Conservation (phyloP, 1,139 yeast genomes). For the Tardiomyces depauwii region DNA sequence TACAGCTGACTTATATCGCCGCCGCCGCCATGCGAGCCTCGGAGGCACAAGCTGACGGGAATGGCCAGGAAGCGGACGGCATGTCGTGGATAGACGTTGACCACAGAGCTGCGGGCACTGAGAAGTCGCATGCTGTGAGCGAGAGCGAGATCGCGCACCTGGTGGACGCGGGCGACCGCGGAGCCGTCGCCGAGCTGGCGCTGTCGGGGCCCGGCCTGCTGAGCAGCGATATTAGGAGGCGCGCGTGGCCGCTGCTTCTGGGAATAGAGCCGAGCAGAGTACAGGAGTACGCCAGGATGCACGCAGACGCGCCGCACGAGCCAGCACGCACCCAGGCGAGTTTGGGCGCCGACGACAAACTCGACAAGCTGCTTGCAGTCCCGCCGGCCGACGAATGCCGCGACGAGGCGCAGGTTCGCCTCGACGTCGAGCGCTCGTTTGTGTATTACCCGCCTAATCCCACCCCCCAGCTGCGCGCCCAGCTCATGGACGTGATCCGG, state of each 20-base stretch:
- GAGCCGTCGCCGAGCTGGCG: no score
- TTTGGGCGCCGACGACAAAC: neutral
- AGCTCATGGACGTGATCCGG: conserved; percentile 39
- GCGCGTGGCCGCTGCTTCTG: neutral
- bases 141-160: no score
- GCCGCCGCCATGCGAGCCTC: no score
- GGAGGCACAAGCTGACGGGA: no score
- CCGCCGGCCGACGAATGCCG: conserved; percentile 1
- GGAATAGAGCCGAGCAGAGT: neutral
- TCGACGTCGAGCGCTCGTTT: conserved; percentile 71
- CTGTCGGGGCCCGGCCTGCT: no score
- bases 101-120: no score
- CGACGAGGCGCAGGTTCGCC: conserved; percentile 68
- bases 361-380: neutral
- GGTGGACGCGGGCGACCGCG: no score
- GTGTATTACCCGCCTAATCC: conserved; percentile 16
- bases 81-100: no score
- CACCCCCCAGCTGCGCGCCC: conserved; percentile 23
- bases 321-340: no score
- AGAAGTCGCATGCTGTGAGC: no score
- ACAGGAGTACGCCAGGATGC: neutral
- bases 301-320: neutral
- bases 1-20: neutral
- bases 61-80: neutral
- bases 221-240: neutral